Evolutionary conservation across 306 rosid genomes (phyloP), one percentile per base, ranked within the genome.

Genomic region (Citrullus colocynthis): DNA sequence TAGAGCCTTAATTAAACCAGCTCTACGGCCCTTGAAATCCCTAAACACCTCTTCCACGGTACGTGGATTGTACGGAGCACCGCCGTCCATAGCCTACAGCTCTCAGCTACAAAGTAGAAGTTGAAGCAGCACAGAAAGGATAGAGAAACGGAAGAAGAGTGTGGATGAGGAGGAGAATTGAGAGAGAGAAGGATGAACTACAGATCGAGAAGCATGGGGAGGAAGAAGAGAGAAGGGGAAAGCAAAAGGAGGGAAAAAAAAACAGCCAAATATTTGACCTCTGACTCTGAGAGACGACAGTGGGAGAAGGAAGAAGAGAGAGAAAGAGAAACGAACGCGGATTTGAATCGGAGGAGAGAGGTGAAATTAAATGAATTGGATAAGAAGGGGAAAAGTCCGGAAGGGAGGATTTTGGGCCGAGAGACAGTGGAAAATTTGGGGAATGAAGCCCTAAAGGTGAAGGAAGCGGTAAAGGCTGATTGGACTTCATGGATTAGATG

Each of bases 11-110:
- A 87, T 77, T 67, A 87, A 32, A 0, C 85, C 90, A 67, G 76
- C 79, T 58, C 90, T 79, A 55, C 90, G 88, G 78, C 86, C 86
- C 20, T 79, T 87, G 72, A 85, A 64, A 78, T 78, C 84, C 90
- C 80, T 73, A 41, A 87, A 87, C 16, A 87, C 88, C 56, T 85
- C 88, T 48, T 87, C 90, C 6, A 87, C 88, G 0, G 88, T 83
- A 52, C 85, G 90, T 59, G 88, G 90, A 80, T 78, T 81, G 84
- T 79, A 83, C 36, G 83, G 74, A 69, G 79, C 78, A 28, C 48
- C 83, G 0, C 61, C 84, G 18, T 87, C 87, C 90, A 87, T 87
- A 54, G 21, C 58, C 6, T 18, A 17, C 4, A 59, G 32, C 36
- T 49, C 21, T 14, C 1, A 55, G 2, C 18, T 21, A 20, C 18